These are phyloP conservation scores for Boletus sp. DNA, from an alignment of 768 basidiomycete genomes.

Conservation along the genomic window DNA sequence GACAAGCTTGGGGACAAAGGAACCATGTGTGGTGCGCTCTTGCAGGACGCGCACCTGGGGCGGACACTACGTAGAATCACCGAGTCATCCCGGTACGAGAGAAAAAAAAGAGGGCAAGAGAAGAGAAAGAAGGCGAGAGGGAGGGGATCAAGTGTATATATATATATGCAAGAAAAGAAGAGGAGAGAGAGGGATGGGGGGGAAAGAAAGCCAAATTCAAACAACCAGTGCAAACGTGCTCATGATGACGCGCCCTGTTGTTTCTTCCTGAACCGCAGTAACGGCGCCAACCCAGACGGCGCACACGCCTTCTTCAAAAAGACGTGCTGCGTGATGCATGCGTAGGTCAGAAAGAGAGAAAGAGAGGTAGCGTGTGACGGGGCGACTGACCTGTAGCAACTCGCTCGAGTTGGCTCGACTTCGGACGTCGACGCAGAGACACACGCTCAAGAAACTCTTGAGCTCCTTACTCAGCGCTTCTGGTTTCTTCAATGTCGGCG, in stretches of 20 bases:
- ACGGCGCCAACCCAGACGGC: conserved; percentile 75
- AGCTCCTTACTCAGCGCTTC: conserved; percentile 88
- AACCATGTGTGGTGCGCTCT: too few species aligned
- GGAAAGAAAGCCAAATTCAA: neutral
- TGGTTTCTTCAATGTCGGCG: conserved; percentile 95
- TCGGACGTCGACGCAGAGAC: conserved; percentile 93
- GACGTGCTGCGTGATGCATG: conserved; percentile 69
- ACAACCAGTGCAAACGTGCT: neutral
- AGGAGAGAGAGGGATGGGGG: neutral
- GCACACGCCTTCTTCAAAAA: conserved; percentile 90
- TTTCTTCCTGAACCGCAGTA: conserved; percentile 78
- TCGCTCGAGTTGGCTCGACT: conserved; percentile 89
- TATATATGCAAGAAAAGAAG: conserved; percentile 22
- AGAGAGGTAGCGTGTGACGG: too few species aligned
- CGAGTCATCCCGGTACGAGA: neutral
- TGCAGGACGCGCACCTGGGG: too few species aligned
- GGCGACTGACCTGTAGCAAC: conserved; percentile 65
- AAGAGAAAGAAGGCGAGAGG: neutral
- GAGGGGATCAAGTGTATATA: conserved; percentile 8
- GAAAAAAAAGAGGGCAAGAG: neutral
- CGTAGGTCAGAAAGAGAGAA: neutral
- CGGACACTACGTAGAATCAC: neutral
- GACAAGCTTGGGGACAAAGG: neutral
- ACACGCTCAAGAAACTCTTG: conserved; percentile 96
- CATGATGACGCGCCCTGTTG: conserved; percentile 42